Conservation (phyloP, 352 stramenopile species). For the Aphanomyces stellatus region DNA sequence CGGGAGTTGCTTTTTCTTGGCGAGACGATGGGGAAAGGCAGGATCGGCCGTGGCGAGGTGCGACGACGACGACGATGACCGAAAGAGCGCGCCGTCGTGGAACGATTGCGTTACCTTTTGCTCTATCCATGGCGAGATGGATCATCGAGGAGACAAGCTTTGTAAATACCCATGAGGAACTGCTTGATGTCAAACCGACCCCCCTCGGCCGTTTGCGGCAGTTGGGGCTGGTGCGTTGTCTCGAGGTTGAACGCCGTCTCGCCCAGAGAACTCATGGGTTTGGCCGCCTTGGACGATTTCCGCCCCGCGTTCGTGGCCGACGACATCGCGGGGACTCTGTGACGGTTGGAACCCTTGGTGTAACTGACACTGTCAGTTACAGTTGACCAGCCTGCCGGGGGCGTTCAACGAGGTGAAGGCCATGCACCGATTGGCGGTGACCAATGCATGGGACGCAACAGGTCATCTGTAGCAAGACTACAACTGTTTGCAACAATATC, state of each 20-base stretch:
- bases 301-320: not conserved
- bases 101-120: conserved; percentile 45
- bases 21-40: not conserved
- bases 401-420: too few relatives aligned
- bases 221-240: not conserved
- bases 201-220: not conserved
- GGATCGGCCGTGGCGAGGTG: not conserved
- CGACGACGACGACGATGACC: conserved; percentile 25
- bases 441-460: too few relatives aligned
- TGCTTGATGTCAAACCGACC: conserved; percentile 15
- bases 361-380: too few relatives aligned
- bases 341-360: too few relatives aligned
- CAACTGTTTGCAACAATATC: too few relatives aligned
- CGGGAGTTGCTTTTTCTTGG: conserved; percentile 35
- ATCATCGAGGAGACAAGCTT: not conserved
- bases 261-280: conserved; percentile 2
- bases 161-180: conserved; percentile 4
- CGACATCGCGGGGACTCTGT: not conserved
- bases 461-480: too few relatives aligned
- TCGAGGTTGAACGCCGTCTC: not conserved
- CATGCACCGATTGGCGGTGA: too few relatives aligned
- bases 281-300: not conserved
- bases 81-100: conserved; percentile 55
- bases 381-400: too few relatives aligned
- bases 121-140: conserved; percentile 21